Base-by-base conservation (phyloP, 768 basidiomycete genomes). In the Nidularia pulvinata region DNA sequence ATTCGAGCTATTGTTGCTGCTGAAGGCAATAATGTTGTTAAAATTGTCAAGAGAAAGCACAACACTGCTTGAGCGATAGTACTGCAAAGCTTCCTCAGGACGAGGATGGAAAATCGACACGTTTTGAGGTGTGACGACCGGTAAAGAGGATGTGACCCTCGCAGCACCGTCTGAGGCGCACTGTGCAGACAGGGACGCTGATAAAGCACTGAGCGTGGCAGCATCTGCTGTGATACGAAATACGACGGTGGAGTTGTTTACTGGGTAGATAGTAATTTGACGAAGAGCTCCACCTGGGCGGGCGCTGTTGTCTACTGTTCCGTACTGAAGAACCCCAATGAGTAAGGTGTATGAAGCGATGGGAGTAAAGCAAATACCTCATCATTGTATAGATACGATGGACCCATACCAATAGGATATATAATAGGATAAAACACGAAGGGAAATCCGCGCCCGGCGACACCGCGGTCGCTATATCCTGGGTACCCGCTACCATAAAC, bases 401-500 rank as follows among this genome's bases (percentile, higher is more conserved):
- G 57, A 19, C 56, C 48, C 25, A 59, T 63, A 47, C 53, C 52
- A 6, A 60, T 67, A 43, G 36, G 66, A 34, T 37, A 86, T 1
- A 75, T 70, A 5, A 86, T 16, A 0, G 85, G 84, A 83, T 83
- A 86, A 66, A 77, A 87, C 58, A 72, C 75, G 53, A 84, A 86
- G 1, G 85, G 85, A 61, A 87, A 85, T 3, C 73, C 73, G 0
- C 76, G 70, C 0, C 75, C 75, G 2, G 55, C 43, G 16, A 82
- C 79, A 22, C 82, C 82, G 7, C 70, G 66, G 6, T 68, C 67
- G 3, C 56, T 44, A 43, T 74, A 42, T 4, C 81, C 80, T 45
- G 84, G 82, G 55, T 85, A 86, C 2, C 84, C 84, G 57, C 83
- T 85, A 3, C 85, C 84, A 53, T 84, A 86, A 2, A 60, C 58